Evolutionary conservation across 1,284 basidiomycete species (phyloP).

Genomic region (Sanghuangporus baumii): DNA sequence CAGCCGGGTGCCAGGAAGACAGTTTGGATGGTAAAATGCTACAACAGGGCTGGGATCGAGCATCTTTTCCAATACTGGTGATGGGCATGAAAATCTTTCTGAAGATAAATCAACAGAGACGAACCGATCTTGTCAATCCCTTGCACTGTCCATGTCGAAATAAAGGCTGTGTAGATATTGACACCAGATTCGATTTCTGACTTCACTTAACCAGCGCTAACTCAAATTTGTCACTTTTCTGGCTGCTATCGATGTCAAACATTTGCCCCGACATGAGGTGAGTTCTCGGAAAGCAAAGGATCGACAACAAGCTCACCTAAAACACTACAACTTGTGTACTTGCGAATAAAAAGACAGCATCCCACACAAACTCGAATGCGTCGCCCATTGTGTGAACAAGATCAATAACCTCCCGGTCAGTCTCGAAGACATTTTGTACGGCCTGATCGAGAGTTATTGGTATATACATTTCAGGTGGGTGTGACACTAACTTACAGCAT

Average conservation of each 20-base stretch:
- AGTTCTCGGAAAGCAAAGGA: neutral
- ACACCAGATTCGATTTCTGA: neutral
- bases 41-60: constrained; percentile 3
- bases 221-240: neutral
- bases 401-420: constrained; percentile 1
- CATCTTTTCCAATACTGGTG: neutral
- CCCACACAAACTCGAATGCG: constrained; percentile 12
- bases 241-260: neutral
- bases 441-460: neutral
- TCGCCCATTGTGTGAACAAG: constrained; percentile 11
- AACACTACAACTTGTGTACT: constrained; percentile 13
- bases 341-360: constrained; percentile 12
- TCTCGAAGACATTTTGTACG: constrained; percentile 1
- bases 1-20: constrained; percentile 6
- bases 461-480: neutral
- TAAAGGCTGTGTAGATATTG: neutral
- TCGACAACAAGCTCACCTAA: neutral
- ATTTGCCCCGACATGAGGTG: neutral
- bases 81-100: neutral
- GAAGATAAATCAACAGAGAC: neutral
- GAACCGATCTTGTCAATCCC: neutral
- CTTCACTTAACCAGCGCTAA: neutral
- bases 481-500: neutral
- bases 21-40: neutral
- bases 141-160: neutral